Percentiles rank a stretch among this genome's conserved stretches.
Evolutionary conservation across 805 yeast genomes (phyloP).

Genomic region (Hanseniaspora singularis): DNA sequence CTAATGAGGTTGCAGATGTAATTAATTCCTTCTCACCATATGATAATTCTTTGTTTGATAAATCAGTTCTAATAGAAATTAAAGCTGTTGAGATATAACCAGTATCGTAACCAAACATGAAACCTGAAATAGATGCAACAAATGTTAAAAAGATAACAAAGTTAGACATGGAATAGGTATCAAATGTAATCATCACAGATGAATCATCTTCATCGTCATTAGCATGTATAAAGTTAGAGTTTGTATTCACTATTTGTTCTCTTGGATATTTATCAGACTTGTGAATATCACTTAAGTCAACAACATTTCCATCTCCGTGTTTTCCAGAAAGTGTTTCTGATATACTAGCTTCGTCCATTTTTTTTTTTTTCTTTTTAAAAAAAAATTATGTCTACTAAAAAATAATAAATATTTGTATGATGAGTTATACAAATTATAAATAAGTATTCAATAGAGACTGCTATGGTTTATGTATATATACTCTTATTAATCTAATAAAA

Average conservation of each 20-base stretch:
- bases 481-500: too few relatives aligned
- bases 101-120: conserved; percentile 95
- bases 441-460: too few relatives aligned
- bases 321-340: conserved; percentile 23
- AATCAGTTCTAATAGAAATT: conserved; percentile 70
- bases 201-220: conserved; percentile 40
- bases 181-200: conserved; percentile 37
- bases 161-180: conserved; percentile 41
- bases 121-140: conserved; percentile 82
- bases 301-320: conserved; percentile 9
- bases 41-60: conserved; percentile 46
- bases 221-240: conserved; percentile 24
- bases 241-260: neutral
- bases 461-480: too few relatives aligned
- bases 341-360: conserved; percentile 15
- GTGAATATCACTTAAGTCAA: conserved; percentile 20
- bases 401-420: too few relatives aligned
- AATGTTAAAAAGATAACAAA: conserved; percentile 59
- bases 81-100: conserved; percentile 92
- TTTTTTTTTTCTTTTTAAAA: neutral
- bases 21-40: conserved; percentile 78
- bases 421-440: too few relatives aligned
- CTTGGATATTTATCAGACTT: conserved; percentile 11
- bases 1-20: conserved; percentile 89
- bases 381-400: neutral